These are phyloP conservation scores for Ailanthus altissimus DNA, from an alignment of 345 rosid genomes.

Conservation along the genomic window DNA sequence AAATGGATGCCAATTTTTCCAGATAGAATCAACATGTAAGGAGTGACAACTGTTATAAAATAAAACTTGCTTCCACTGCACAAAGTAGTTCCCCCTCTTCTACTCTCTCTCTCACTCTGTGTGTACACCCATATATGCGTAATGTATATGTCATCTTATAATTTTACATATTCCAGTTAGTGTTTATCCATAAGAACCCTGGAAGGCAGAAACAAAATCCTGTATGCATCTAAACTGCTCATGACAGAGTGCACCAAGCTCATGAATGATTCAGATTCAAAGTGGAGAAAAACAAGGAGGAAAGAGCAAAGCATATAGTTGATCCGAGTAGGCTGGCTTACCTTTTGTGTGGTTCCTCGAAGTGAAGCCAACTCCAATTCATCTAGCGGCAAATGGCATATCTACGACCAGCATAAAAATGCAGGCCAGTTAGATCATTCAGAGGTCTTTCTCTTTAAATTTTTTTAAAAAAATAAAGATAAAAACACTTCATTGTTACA, in stretches of 20 bases:
- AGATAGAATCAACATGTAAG: not conserved
- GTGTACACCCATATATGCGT: not conserved
- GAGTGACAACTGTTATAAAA: too few species aligned
- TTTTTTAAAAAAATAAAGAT: not conserved
- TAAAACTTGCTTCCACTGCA: too few species aligned
- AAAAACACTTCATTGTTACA: too few species aligned
- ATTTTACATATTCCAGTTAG: not conserved
- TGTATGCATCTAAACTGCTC: not conserved
- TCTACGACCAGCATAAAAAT: slow-evolving; percentile 43
- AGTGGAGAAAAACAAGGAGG: not conserved
- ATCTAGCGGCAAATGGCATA: slow-evolving; percentile 91
- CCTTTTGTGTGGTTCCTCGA: slow-evolving; percentile 85
- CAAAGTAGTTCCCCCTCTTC: not conserved
- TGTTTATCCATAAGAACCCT: not conserved
- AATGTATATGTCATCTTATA: not conserved
- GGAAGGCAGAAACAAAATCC: not conserved
- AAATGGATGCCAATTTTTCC: not conserved
- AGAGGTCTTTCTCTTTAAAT: not conserved
- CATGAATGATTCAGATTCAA: not conserved
- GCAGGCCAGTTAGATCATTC: slow-evolving; percentile 21
- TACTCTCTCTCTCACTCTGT: not conserved
- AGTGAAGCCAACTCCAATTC: slow-evolving; percentile 97
- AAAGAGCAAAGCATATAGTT: not conserved
- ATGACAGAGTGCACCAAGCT: not conserved
- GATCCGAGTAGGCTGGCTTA: slow-evolving; percentile 32